Base-by-base conservation (phyloP, 75 land plant species). In the Picea sitchensis region DNA sequence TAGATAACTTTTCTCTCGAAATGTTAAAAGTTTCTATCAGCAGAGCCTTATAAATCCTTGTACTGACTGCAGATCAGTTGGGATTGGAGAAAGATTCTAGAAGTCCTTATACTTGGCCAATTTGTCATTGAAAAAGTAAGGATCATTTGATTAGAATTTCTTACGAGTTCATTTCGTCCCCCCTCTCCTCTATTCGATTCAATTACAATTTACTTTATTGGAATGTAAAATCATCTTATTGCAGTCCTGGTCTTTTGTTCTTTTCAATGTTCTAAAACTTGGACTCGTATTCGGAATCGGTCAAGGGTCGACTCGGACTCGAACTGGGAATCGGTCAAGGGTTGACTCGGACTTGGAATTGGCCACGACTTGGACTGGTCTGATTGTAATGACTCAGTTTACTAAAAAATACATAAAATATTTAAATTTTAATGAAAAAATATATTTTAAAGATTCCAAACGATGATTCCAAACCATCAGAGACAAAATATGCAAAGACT, bases 1-100 rank as follows among this genome's bases (percentile, higher is more conserved):
- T 18, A 3, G 17, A 4, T 26, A 2, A 76, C 31, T 32, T 58
- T 15, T 26, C 17, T 30, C 11, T 76, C 14, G 17, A 59, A 76
- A 76, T 31, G 68, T 59, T 76, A 8, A 47, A 59, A 12, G 30
- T 76, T 31, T 59, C 69, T 6, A 18, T 54, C 32, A 5, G 11
- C 26, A 21, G 31, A 30, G 18, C 69, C 23, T 60, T 15, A 54
- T 56, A 30, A 59, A 59, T 76, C 34, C 59, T 58, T 21, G 17
- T 58, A 51, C 58, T 30, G 26, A 30, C 59, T 87, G 83, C 88
- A 97, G 99, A 87, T 97, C 76, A 91, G 96, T 11, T 97, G 98
- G 94, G 98, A 97, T 77, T 97, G 99, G 99, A 87, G 98, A 79
- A 97, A 97, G 87, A 95, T 97, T 7, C 88, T 97, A 74, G 99